Percentiles rank a stretch among this genome's conserved stretches.
Evolutionary conservation across 805 yeast genomes (phyloP).

Genomic region (Barnettozyma siamensis): DNA sequence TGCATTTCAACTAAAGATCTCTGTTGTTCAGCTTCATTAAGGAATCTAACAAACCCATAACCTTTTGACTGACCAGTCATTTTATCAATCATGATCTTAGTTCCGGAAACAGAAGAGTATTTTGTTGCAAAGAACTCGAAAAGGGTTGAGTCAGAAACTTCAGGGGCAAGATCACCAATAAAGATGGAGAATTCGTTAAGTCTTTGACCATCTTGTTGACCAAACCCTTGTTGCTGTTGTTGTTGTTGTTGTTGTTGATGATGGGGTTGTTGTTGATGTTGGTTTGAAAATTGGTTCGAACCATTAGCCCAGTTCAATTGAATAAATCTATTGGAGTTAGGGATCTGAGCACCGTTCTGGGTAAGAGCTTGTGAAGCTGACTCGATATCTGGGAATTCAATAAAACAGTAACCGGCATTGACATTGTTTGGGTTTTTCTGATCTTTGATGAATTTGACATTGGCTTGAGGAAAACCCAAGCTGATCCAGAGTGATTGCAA

Average conservation of each 20-base stretch:
- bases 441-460: conserved; percentile 69
- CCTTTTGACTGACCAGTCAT: conserved; percentile 69
- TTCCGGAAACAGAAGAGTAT: conserved; percentile 70
- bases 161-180: conserved; percentile 79
- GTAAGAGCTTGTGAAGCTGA: conserved; percentile 62
- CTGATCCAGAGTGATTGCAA: conserved; percentile 65
- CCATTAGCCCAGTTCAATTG: conserved; percentile 82
- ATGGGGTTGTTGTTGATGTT: conserved; percentile 6
- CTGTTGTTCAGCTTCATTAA: conserved; percentile 58
- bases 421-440: conserved; percentile 26
- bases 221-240: background rate
- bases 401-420: conserved; percentile 76
- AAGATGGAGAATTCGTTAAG: conserved; percentile 59
- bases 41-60: conserved; percentile 84
- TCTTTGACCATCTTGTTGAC: conserved; percentile 8
- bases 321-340: conserved; percentile 51
- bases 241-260: background rate
- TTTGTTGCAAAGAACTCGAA: conserved; percentile 60
- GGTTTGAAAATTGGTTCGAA: conserved; percentile 19
- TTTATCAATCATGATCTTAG: conserved; percentile 73
- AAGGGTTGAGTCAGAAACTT: conserved; percentile 60
- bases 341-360: conserved; percentile 64
- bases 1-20: conserved; percentile 77
- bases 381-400: conserved; percentile 58
- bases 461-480: conserved; percentile 55